Conservation (phyloP, 2,329 filamentous ascomycete species). For the Reticulascus tulasneorum region DNA sequence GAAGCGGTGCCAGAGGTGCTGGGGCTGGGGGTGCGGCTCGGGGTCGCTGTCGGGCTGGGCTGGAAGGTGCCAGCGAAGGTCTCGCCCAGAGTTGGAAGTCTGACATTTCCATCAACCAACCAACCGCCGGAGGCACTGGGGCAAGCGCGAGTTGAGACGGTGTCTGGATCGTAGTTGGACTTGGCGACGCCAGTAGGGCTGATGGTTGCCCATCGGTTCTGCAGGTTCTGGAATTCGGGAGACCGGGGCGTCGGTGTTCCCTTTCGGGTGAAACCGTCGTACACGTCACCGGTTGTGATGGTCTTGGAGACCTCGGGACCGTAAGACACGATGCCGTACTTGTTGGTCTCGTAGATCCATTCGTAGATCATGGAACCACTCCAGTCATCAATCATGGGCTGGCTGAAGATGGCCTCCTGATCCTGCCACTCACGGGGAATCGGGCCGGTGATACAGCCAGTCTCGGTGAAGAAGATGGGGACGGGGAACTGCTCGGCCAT, state of each 20-base stretch:
- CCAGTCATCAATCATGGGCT: conserved; percentile 65
- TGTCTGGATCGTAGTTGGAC: conserved; percentile 59
- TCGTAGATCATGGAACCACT: conserved; percentile 84
- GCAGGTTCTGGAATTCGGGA: conserved; percentile 77
- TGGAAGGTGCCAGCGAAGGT: conserved; percentile 27
- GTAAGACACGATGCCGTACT: conserved; percentile 79
- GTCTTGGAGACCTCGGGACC: conserved; percentile 53
- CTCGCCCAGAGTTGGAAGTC: conserved; percentile 66
- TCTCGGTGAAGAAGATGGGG: conserved; percentile 89
- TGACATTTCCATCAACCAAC: conserved; percentile 66
- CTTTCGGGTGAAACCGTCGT: conserved; percentile 64
- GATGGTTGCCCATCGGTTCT: conserved; percentile 70
- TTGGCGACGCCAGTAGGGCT: conserved; percentile 64
- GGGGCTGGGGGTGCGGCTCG: conserved; percentile 2
- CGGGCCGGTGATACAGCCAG: conserved; percentile 67
- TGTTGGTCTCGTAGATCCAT: conserved; percentile 81
- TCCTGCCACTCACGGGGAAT: conserved; percentile 63
- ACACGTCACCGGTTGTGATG: conserved; percentile 49
- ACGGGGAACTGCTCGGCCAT: conserved; percentile 69
- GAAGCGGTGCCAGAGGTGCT: conserved; percentile 15
- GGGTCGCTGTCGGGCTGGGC: conserved; percentile 12
- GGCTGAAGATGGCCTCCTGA: conserved; percentile 72
- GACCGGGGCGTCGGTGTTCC: conserved; percentile 69
- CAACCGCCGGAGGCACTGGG: conserved; percentile 68
- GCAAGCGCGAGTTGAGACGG: conserved; percentile 62